A percentile compares a stretch with the other conserved stretches of the same genome.
phyloP scores from a whole-genome alignment of 495 filamentous ascomycete species.

The Acidiella bohemica region DNA sequence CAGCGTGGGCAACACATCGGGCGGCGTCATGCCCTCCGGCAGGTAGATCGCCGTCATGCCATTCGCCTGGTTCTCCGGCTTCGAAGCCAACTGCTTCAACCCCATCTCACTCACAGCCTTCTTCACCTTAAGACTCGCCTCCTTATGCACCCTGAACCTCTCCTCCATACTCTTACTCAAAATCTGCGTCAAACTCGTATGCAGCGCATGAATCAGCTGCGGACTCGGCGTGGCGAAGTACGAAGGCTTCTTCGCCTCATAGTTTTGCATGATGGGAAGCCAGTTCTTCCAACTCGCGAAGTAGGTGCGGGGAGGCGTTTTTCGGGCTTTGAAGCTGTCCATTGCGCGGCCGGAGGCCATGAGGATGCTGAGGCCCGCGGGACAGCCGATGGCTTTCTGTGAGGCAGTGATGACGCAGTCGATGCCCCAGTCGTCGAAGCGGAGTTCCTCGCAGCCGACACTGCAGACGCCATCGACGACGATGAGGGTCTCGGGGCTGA shows the following conservation, averaged over 20 bases:
- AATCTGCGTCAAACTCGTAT: conserved; percentile 85
- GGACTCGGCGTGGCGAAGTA: conserved; percentile 97
- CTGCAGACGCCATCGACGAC: conserved; percentile 95
- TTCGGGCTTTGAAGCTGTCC: conserved; percentile 60
- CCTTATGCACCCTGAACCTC: conserved; percentile 65
- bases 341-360: conserved; percentile 89
- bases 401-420: conserved; percentile 88
- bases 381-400: conserved; percentile 93
- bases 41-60: conserved; percentile 97
- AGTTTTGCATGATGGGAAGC: conserved; percentile 97
- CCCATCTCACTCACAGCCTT: conserved; percentile 62
- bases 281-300: conserved; percentile 95
- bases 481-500: conserved; percentile 80
- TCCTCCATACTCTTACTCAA: conserved; percentile 60
- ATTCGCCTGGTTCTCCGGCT: conserved; percentile 82
- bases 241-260: conserved; percentile 89
- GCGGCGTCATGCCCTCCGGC: conserved; percentile 63
- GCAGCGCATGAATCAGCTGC: conserved; percentile 84
- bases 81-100: conserved; percentile 68
- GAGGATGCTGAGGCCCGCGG: conserved; percentile 81
- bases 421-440: conserved; percentile 85
- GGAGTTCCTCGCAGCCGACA: conserved; percentile 89
- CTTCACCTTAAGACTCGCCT: conserved; percentile 71
- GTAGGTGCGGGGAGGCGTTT: conserved; percentile 68
- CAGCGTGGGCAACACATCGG: conserved; percentile 74